Percentiles rank a stretch among this genome's conserved stretches.
phyloP scores from a whole-genome alignment of 139 green algal species.

The Chlamydomonas asymmetrica region DNA sequence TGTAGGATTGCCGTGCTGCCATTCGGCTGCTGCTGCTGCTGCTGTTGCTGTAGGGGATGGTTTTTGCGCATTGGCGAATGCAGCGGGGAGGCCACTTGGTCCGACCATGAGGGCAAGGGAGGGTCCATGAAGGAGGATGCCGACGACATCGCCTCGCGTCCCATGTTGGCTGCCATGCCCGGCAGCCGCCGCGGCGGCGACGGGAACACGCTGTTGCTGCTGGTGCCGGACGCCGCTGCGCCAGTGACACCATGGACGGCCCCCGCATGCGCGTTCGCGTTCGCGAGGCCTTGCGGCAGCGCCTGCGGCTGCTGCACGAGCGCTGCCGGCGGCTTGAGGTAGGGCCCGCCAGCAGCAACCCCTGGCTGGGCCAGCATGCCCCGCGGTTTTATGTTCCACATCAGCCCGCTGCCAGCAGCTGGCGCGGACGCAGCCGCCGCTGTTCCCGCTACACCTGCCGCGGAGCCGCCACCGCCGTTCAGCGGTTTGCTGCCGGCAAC shows the following conservation, averaged over 20 bases:
- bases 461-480: not conserved
- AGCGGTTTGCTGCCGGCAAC: not conserved
- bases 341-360: no score
- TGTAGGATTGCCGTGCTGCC: not conserved
- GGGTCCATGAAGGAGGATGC: slow-evolving; percentile 5
- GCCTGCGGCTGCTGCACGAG: not conserved
- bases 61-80: not conserved
- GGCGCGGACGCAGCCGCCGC: no score
- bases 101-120: slow-evolving; percentile 7
- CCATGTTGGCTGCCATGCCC: not conserved
- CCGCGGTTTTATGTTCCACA: no score
- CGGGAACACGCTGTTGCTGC: not conserved
- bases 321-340: no score
- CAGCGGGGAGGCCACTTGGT: slow-evolving; percentile 16
- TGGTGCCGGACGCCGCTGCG: no score
- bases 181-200: slow-evolving; percentile 1
- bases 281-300: not conserved
- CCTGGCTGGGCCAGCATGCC: no score
- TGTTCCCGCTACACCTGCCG: not conserved
- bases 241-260: not conserved
- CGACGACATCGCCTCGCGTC: not conserved
- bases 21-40: not conserved
- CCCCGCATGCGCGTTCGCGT: not conserved
- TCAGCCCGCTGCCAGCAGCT: no score
- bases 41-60: not conserved